A percentile compares a stretch with the other conserved stretches of the same genome.
Evolutionary conservation across 202 grass and related monocot genomes (phyloP).

Genomic region (Brachypodium distachyon): DNA sequence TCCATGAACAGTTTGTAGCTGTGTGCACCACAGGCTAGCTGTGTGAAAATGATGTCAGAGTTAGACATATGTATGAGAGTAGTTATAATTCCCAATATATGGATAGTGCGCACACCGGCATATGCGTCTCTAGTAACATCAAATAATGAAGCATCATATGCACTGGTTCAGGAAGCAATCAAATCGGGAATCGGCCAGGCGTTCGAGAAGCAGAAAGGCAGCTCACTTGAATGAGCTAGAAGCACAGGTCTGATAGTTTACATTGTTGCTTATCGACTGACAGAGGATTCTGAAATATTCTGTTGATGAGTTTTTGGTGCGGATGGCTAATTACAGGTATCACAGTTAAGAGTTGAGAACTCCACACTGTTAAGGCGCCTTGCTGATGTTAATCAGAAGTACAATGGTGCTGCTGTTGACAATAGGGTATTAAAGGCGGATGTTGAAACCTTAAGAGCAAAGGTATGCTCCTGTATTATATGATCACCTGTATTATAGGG

Average conservation of each 20-base stretch:
- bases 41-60: neutral
- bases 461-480: conserved; percentile 35
- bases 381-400: conserved; percentile 87
- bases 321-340: conserved; percentile 33
- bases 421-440: conserved; percentile 94
- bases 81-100: neutral
- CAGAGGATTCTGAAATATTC: neutral
- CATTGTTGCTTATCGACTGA: neutral
- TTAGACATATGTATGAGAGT: neutral
- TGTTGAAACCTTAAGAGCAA: conserved; percentile 85
- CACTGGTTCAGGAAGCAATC: conserved; percentile 77
- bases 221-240: conserved; percentile 85
- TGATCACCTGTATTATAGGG: neutral
- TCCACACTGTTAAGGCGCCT: conserved; percentile 65
- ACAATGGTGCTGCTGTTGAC: conserved; percentile 72
- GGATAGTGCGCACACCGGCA: neutral
- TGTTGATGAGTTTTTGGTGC: neutral
- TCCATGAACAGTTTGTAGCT: neutral
- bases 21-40: neutral
- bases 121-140: neutral
- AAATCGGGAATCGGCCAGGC: conserved; percentile 90
- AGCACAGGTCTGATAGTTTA: conserved; percentile 46
- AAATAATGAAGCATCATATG: neutral
- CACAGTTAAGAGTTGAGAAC: conserved; percentile 79
- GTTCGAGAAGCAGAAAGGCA: conserved; percentile 93